Base-by-base conservation (phyloP, 2,329 filamentous ascomycete genomes). In the Aspergillus versicolor region DNA sequence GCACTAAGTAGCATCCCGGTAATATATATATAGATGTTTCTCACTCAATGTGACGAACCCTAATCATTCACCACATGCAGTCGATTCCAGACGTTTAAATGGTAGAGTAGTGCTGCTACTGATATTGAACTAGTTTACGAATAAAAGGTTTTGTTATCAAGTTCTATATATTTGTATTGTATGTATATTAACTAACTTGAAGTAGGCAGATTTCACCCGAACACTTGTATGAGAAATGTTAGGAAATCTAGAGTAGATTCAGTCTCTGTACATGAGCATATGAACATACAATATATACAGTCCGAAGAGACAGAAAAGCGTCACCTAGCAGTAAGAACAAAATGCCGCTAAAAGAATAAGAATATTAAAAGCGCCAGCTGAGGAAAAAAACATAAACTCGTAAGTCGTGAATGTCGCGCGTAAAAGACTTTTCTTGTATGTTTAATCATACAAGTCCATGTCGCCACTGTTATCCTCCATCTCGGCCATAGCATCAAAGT, bases 401-500 rank as follows among this genome's bases (percentile, higher is more conserved):
- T 47, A 21, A 47, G 11, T 47, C 43, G n/a, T 45, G 13, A 30
- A 47, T 34, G 30, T 7, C 44, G 24, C 44, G 17, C 34, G 11
- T 30, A 11, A 21, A 21, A 50, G 30, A 30, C 37, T 42, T 21
- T 41, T n/a, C 34, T 9, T n/a, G 12, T n/a, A 30, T 30, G 12
- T 43, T 34, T 56, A 65, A 12, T 88, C 84, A 66, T 88, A 88
- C 44, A 89, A 77, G 66, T 88, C 86, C 78, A 85, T 85, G 21
- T 84, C 82, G 38, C 79, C 81, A 59, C 75, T 72, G 58, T 79
- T 79, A 49, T 82, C 82, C 60, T 84, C 82, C 77, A 67, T 87
- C 82, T 95, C 91, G 12, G 89, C 88, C 17, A 89, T 77, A 0
- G 88, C 89, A 67, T 91, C 88, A 2, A 44, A 49, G 32, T 88